Evolutionary conservation across 2,329 filamentous ascomycete species (phyloP).

Genomic region (Fusarium neocosmosporiellum): DNA sequence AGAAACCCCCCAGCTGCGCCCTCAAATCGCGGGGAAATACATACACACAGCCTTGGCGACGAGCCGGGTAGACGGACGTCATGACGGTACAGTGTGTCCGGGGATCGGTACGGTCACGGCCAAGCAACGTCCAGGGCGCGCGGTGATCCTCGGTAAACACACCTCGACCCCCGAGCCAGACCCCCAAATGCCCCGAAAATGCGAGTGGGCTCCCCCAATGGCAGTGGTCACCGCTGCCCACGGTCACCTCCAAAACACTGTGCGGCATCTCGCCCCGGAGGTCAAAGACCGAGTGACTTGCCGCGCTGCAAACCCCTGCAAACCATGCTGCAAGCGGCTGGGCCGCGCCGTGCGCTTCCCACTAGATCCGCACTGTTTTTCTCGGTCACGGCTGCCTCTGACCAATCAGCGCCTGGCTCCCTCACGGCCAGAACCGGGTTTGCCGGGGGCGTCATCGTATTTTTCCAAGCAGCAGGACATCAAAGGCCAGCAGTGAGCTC

Average conservation of each 20-base stretch:
- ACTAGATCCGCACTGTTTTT: conserved; percentile 33
- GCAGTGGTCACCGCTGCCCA: conserved; percentile 22
- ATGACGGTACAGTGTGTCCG: conserved; percentile 28
- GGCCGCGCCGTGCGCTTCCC: conserved; percentile 25
- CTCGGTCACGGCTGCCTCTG: conserved; percentile 21
- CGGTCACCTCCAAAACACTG: conserved; percentile 38
- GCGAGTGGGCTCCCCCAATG: conserved; percentile 31
- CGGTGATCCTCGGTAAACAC: conserved; percentile 37
- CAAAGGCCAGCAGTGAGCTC: conserved; percentile 40
- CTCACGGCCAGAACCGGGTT: conserved; percentile 44
- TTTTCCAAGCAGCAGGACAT: conserved; percentile 43
- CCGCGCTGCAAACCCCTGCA: conserved; percentile 10
- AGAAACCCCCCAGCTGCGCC: background rate
- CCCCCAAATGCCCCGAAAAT: conserved; percentile 32
- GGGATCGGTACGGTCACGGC: conserved; percentile 24
- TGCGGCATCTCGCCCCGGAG: conserved; percentile 29
- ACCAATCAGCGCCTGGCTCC: conserved; percentile 34
- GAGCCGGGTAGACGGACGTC: conserved; percentile 27
- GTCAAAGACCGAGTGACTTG: conserved; percentile 31
- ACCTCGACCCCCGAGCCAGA: conserved; percentile 29
- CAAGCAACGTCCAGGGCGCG: conserved; percentile 10
- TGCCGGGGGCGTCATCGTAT: conserved; percentile 45
- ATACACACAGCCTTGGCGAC: conserved; percentile 4
- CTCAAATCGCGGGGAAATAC: conserved; percentile 30
- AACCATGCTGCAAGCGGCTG: conserved; percentile 33